phyloP scores from a whole-genome alignment of 2,329 filamentous ascomycete species.

The Grosmannia serpens region DNA sequence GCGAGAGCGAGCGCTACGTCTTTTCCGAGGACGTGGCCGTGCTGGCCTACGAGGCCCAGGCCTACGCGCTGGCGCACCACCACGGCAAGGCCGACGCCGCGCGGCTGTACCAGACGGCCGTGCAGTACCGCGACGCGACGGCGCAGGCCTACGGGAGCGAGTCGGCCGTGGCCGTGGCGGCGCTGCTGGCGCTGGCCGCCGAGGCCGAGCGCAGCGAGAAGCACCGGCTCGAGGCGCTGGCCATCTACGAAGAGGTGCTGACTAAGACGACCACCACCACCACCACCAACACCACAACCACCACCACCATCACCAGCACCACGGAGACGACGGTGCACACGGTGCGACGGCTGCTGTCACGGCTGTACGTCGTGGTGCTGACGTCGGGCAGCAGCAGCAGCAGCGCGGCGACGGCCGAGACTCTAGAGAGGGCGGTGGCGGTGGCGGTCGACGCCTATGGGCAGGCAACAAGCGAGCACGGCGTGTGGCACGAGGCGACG shows the following conservation, averaged over 20 bases:
- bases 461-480: slow-evolving; percentile 28
- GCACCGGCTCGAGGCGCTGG: slow-evolving; percentile 31
- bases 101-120: slow-evolving; percentile 31
- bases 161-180: slow-evolving; percentile 18
- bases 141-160: slow-evolving; percentile 23
- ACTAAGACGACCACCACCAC: slow-evolving; percentile 24
- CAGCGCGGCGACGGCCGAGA: slow-evolving; percentile 16
- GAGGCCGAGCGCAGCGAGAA: slow-evolving; percentile 32
- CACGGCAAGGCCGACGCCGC: slow-evolving; percentile 30
- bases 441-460: slow-evolving; percentile 30
- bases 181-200: slow-evolving; percentile 27
- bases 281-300: neutral
- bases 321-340: slow-evolving; percentile 23
- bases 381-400: slow-evolving; percentile 24
- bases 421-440: slow-evolving; percentile 24
- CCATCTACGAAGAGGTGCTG: slow-evolving; percentile 34
- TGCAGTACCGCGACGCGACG: slow-evolving; percentile 35
- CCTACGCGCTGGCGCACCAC: slow-evolving; percentile 31
- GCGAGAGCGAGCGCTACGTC: slow-evolving; percentile 15
- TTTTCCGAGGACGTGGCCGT: slow-evolving; percentile 31
- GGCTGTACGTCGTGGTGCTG: slow-evolving; percentile 30
- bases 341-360: slow-evolving; percentile 37
- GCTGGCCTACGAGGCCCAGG: slow-evolving; percentile 34
- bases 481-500: slow-evolving; percentile 33
- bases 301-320: no score